Base-by-base conservation (phyloP, 2,329 filamentous ascomycete genomes). In the Zalaria sp. region DNA sequence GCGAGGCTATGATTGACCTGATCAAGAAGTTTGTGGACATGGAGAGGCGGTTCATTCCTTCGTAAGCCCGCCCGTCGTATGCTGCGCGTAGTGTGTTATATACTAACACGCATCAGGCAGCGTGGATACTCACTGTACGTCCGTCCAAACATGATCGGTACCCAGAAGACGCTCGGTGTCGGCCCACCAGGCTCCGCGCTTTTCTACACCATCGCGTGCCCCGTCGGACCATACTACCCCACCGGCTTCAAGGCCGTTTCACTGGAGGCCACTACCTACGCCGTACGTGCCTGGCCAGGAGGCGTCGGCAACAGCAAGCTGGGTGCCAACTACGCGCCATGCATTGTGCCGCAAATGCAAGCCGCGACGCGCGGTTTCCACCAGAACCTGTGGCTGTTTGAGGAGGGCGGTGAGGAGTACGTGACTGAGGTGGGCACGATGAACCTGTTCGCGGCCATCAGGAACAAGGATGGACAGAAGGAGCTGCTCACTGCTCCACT, bases 281-380 rank as follows among this genome's bases (percentile, higher is more conserved):
- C 89, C 42, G 87, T 95, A 47, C 86, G 91, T 51, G 91, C 91
- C 43, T 98, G 91, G 91, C 91, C 91, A 37, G 91, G 91, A 46
- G 91, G 91, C 59, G 89, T 95, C 28, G 91, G 91, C 54, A 87
- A 96, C 70, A 93, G 91, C 77, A 98, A 98, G 71, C 79, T 98
- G 29, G 91, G 91, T 47, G 91, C 89, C 57, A 98, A 98, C 75
- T 98, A 98, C 62, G 91, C 91, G n/a, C 91, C 91, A 4, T 96
- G 91, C 69, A 89, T 98, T 55, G 71, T 96, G n/a, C 91, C 91
- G 11, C 91, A 98, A 67, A 76, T 91, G 55, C 77, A 94, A 65
- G 91, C 91, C 35, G 86, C 87, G 37, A 83, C 79, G 62, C 78
- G 87, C 43, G 91, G 91, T 25, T 94, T 88, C 73, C 89, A 96